Conservation (phyloP, 2,329 filamentous ascomycete genomes). For the Colletotrichum tabaci region DNA sequence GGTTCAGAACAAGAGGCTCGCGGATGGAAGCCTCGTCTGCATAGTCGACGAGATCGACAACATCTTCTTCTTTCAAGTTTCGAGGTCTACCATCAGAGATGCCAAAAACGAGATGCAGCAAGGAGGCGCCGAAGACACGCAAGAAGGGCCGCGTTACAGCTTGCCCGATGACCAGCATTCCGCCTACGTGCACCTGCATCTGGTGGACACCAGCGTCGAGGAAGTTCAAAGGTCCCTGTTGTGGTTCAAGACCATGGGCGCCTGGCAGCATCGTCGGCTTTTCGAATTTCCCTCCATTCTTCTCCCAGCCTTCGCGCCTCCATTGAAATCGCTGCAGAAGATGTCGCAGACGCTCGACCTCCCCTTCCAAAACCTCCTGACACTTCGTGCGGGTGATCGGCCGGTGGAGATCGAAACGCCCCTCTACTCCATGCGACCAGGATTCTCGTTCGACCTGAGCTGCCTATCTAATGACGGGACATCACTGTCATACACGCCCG, state of each 20-base stretch:
- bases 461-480: constrained; percentile 48
- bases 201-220: constrained; percentile 45
- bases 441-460: constrained; percentile 65
- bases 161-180: constrained; percentile 50
- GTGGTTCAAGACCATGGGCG: constrained; percentile 49
- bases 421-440: constrained; percentile 62
- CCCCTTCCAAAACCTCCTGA: constrained; percentile 65
- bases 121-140: neutral
- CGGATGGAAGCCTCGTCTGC: constrained; percentile 65
- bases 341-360: constrained; percentile 61
- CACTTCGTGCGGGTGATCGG: constrained; percentile 47
- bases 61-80: constrained; percentile 60
- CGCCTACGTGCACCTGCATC: constrained; percentile 52
- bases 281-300: constrained; percentile 76
- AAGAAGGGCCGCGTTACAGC: constrained; percentile 40
- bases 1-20: constrained; percentile 63
- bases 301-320: constrained; percentile 70
- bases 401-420: constrained; percentile 56
- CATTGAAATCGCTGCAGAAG: constrained; percentile 68
- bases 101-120: constrained; percentile 39
- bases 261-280: constrained; percentile 51
- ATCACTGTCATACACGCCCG: constrained; percentile 45
- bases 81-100: constrained; percentile 47
- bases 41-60: constrained; percentile 57
- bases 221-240: constrained; percentile 47